phyloP scores from a whole-genome alignment of 805 yeast genomes.

The Wickerhamia fluorescens region DNA sequence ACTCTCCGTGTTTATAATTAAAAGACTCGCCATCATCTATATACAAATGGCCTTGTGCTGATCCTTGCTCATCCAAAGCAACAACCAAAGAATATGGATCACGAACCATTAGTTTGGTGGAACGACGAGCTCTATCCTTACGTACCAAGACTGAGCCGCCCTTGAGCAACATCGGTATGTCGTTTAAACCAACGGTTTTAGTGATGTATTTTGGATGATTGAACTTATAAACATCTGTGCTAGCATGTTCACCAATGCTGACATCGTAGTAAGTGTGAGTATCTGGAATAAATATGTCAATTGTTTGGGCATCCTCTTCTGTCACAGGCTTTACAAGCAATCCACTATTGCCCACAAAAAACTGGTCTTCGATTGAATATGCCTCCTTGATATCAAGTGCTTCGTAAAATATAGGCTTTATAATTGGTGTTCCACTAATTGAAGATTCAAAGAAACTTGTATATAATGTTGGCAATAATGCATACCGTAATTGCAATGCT shows the following conservation, averaged over 20 bases:
- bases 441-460: slow-evolving; percentile 68
- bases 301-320: slow-evolving; percentile 37
- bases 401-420: slow-evolving; percentile 62
- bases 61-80: slow-evolving; percentile 43
- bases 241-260: slow-evolving; percentile 21
- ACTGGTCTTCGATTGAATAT: slow-evolving; percentile 72
- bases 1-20: slow-evolving; percentile 47
- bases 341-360: slow-evolving; percentile 66
- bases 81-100: slow-evolving; percentile 79
- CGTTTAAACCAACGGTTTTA: slow-evolving; percentile 42
- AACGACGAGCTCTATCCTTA: slow-evolving; percentile 72
- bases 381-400: slow-evolving; percentile 39
- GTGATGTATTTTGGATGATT: slow-evolving; percentile 26
- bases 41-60: slow-evolving; percentile 56
- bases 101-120: slow-evolving; percentile 61
- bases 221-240: slow-evolving; percentile 16
- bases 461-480: slow-evolving; percentile 70
- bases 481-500: slow-evolving; percentile 67
- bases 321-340: slow-evolving; percentile 77
- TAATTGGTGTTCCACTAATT: slow-evolving; percentile 56
- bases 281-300: slow-evolving; percentile 48
- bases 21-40: slow-evolving; percentile 82
- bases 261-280: slow-evolving; percentile 52
- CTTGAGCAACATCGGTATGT: slow-evolving; percentile 63
- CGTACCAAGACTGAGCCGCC: slow-evolving; percentile 74